These are phyloP conservation scores for Penicillium rolfsii DNA, from an alignment of 2,329 filamentous ascomycete genomes.

Conservation along the genomic window DNA sequence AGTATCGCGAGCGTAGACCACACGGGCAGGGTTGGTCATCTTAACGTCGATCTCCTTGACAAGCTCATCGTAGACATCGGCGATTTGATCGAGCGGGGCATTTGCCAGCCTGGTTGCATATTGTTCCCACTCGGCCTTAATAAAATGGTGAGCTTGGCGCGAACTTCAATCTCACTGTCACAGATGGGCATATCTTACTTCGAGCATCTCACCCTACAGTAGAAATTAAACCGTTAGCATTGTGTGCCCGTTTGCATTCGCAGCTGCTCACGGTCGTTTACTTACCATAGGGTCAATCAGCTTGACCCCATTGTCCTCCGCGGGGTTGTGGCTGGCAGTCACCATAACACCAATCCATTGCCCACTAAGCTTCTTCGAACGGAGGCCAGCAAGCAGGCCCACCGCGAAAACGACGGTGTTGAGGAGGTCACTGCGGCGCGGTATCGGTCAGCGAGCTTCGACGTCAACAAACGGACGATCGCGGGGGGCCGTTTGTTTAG, in stretches of 20 bases:
- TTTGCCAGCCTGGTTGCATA: conserved; percentile 91
- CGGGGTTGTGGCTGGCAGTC: conserved; percentile 90
- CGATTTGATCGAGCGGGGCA: conserved; percentile 73
- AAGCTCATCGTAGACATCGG: conserved; percentile 74
- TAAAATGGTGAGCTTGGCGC: conserved; percentile 27
- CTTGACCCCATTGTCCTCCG: conserved; percentile 89
- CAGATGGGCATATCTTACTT: conserved; percentile 57
- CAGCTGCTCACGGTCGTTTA: conserved; percentile 17
- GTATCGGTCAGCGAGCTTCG: conserved; percentile 35
- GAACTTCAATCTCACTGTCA: conserved; percentile 5
- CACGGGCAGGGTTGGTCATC: conserved; percentile 69
- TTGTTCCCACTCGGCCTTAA: conserved; percentile 78
- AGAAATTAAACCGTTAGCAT: conserved; percentile 18
- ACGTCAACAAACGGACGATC: conserved; percentile 37
- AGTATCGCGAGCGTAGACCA: conserved; percentile 90
- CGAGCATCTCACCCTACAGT: conserved; percentile 85
- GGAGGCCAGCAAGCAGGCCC: conserved; percentile 82
- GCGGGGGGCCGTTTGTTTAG: conserved; percentile 30
- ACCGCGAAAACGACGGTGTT: conserved; percentile 92
- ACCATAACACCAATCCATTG: conserved; percentile 97
- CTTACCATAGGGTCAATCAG: conserved; percentile 86
- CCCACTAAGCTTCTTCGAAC: conserved; percentile 85
- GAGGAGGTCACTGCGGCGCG: conserved; percentile 67
- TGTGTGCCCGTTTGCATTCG: not conserved
- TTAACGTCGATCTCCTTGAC: conserved; percentile 77